Evolutionary conservation across 2,329 filamentous ascomycete species (phyloP).

Genomic region (Salinomyces thailandicus): DNA sequence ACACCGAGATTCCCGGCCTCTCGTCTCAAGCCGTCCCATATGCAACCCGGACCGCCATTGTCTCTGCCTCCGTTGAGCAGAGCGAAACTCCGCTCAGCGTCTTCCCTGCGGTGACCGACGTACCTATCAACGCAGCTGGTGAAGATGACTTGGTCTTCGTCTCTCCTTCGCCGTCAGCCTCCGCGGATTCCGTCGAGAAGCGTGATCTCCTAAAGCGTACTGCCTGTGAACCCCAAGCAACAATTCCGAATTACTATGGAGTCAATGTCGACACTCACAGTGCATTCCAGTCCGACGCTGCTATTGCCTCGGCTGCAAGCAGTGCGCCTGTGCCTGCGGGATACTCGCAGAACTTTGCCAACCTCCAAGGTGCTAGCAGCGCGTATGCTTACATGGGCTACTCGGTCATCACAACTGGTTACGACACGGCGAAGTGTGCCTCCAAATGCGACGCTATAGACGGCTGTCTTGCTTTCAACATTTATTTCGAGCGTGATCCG

Average conservation of each 20-base stretch:
- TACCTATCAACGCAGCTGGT: constrained; percentile 7
- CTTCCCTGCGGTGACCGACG: constrained; percentile 4
- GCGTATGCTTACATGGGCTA: constrained; percentile 20
- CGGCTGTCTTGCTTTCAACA: constrained; percentile 14
- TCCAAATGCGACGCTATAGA: constrained; percentile 10
- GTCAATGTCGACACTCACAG: neutral
- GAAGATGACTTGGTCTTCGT: too few relatives aligned
- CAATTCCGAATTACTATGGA: neutral
- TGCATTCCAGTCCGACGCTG: constrained; percentile 6
- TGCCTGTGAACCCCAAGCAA: constrained; percentile 8
- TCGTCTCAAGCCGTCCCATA: constrained; percentile 5
- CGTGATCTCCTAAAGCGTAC: constrained; percentile 5
- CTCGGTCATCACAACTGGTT: constrained; percentile 11
- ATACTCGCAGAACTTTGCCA: constrained; percentile 11
- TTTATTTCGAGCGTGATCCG: constrained; percentile 25
- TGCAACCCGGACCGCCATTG: constrained; percentile 6
- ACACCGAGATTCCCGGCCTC: constrained; percentile 3
- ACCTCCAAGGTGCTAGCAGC: constrained; percentile 8
- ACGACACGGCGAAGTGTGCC: constrained; percentile 21
- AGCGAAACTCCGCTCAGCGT: constrained; percentile 7
- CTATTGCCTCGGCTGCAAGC: neutral
- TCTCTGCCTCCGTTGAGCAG: constrained; percentile 1
- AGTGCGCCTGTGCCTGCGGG: constrained; percentile 8
- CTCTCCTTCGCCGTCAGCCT: constrained; percentile 2
- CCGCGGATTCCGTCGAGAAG: constrained; percentile 5